Conservation (phyloP, 768 basidiomycete species). For the Psilocybe subaeruginosa region DNA sequence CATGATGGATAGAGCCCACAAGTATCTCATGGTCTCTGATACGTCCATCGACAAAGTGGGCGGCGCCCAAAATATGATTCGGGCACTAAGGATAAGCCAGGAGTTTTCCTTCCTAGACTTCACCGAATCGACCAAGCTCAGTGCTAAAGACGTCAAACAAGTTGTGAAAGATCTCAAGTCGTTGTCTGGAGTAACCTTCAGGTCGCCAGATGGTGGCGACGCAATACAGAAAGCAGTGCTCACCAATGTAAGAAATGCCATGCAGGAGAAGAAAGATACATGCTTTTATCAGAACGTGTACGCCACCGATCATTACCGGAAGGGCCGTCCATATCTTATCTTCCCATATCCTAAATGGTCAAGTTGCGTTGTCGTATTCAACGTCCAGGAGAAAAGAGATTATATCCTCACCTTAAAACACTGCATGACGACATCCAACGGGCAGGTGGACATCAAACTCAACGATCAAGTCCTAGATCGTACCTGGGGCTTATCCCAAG, state of each 20-base stretch:
- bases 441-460: constrained; percentile 1
- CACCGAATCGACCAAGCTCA: neutral
- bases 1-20: neutral
- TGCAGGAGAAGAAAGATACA: neutral
- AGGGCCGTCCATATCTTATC: constrained; percentile 4
- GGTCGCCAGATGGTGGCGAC: neutral
- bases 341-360: neutral
- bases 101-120: constrained; percentile 7
- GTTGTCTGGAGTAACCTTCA: neutral
- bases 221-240: constrained; percentile 1
- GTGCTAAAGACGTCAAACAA: neutral
- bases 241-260: neutral
- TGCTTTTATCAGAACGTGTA: constrained; percentile 2
- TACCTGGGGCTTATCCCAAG: constrained; percentile 2
- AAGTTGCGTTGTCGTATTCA: constrained; percentile 4
- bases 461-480: constrained; percentile 2
- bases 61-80: constrained; percentile 3
- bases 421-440: constrained; percentile 4
- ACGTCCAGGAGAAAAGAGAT: neutral
- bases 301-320: constrained; percentile 4
- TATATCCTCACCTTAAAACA: constrained; percentile 4
- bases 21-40: neutral
- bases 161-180: constrained; percentile 6
- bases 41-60: neutral
- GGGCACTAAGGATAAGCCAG: constrained; percentile 9